These are phyloP conservation scores for Diophrys appendiculata DNA, from an alignment of 73 alveolate genomes.

Conservation along the genomic window DNA sequence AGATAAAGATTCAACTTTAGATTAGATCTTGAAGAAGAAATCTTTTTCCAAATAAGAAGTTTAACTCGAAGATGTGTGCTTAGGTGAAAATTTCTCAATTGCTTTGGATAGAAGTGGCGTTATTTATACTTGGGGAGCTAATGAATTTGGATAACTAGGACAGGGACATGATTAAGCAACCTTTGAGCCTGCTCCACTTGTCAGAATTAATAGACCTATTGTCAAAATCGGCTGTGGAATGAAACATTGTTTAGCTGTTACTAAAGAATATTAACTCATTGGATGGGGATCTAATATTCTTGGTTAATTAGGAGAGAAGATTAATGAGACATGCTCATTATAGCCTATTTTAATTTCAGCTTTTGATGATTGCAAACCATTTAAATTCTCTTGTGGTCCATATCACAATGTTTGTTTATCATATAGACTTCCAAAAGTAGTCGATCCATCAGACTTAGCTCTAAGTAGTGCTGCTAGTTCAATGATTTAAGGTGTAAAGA, in stretches of 20 bases:
- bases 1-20: conserved; percentile 27
- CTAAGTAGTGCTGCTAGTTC: background rate
- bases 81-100: conserved; percentile 79
- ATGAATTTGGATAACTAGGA: conserved; percentile 89
- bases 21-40: conserved; percentile 23
- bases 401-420: conserved; percentile 69
- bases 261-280: conserved; percentile 59
- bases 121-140: conserved; percentile 86
- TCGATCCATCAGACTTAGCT: conserved; percentile 6
- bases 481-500: background rate
- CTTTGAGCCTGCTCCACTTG: conserved; percentile 40
- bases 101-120: conserved; percentile 72
- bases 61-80: conserved; percentile 29
- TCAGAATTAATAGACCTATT: conserved; percentile 13
- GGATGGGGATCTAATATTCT: conserved; percentile 79
- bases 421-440: conserved; percentile 49
- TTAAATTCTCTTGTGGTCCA: conserved; percentile 72
- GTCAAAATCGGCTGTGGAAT: conserved; percentile 70
- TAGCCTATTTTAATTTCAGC: conserved; percentile 48
- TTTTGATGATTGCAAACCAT: conserved; percentile 60
- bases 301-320: conserved; percentile 67
- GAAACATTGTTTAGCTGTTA: conserved; percentile 71
- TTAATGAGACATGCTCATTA: conserved; percentile 39
- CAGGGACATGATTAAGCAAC: conserved; percentile 76
- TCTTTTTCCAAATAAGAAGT: background rate